Conservation (phyloP, 768 basidiomycete species). For the Lactifluus rugatus region DNA sequence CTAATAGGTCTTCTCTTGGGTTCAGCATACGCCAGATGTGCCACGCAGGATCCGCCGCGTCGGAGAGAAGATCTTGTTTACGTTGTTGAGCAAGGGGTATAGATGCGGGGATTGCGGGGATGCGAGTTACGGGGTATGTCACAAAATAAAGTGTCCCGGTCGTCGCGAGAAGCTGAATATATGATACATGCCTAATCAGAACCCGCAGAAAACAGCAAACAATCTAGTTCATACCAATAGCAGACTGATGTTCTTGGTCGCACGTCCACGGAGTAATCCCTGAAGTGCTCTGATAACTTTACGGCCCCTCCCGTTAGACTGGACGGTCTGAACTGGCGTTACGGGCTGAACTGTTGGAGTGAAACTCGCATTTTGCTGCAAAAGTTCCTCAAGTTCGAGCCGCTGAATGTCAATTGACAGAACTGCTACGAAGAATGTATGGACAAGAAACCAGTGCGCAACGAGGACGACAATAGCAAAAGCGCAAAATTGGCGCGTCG, state of each 20-base stretch:
- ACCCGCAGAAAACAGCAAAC: background rate
- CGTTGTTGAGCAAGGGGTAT: conserved; percentile 12
- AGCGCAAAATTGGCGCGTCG: conserved; percentile 85
- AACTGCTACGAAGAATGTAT: conserved; percentile 92
- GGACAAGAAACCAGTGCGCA: conserved; percentile 94
- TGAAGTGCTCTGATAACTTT: conserved; percentile 35
- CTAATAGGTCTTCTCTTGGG: conserved; percentile 49
- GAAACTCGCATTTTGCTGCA: conserved; percentile 58
- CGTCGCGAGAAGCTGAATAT: conserved; percentile 66
- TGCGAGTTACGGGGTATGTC: conserved; percentile 42
- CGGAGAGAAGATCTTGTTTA: conserved; percentile 14
- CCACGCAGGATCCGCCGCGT: conserved; percentile 39
- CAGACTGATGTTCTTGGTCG: conserved; percentile 71
- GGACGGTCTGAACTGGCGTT: conserved; percentile 15
- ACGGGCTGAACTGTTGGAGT: conserved; percentile 33
- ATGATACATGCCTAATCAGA: background rate
- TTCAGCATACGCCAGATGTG: conserved; percentile 73
- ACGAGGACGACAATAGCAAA: conserved; percentile 93
- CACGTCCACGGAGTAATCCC: conserved; percentile 51
- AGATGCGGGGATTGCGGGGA: conserved; percentile 3
- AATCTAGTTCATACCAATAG: conserved; percentile 44
- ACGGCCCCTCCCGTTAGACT: conserved; percentile 34
- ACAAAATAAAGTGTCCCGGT: conserved; percentile 67
- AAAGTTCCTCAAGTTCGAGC: conserved; percentile 82
- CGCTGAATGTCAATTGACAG: conserved; percentile 94